Conservation (phyloP, 2,329 filamentous ascomycete species). For the Cytospora paraplurivora region DNA sequence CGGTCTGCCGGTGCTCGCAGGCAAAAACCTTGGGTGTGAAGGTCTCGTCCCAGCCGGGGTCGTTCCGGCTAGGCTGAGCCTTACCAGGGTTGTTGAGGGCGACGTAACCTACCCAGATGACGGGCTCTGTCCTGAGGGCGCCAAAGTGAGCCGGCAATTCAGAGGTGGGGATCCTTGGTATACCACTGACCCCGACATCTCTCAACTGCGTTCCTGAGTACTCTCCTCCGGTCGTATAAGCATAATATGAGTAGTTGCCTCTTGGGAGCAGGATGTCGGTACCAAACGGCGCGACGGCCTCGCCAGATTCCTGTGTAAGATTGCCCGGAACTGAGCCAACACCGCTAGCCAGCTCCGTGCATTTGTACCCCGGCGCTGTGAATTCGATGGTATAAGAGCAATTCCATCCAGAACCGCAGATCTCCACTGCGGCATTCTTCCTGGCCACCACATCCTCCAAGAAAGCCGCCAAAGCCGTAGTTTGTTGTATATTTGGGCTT, state of each 20-base stretch:
- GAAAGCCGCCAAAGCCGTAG: slow-evolving; percentile 32
- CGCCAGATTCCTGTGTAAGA: slow-evolving; percentile 34
- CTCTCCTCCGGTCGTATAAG: slow-evolving; percentile 38
- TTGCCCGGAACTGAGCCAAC: slow-evolving; percentile 33
- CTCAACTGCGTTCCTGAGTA: slow-evolving; percentile 38
- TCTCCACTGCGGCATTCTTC: slow-evolving; percentile 38
- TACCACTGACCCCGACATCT: slow-evolving; percentile 37
- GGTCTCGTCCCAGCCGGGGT: slow-evolving; percentile 36
- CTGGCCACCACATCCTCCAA: slow-evolving; percentile 32
- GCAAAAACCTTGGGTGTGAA: slow-evolving; percentile 41
- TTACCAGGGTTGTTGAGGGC: slow-evolving; percentile 32
- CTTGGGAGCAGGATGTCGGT: slow-evolving; percentile 39
- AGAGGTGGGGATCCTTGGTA: slow-evolving; percentile 35
- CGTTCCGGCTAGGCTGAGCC: slow-evolving; percentile 31
- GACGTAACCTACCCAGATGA: slow-evolving; percentile 44
- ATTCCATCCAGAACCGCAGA: slow-evolving; percentile 43
- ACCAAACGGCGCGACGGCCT: slow-evolving; percentile 37
- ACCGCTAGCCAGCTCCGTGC: slow-evolving; percentile 38
- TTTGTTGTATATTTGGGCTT: slow-evolving; percentile 29
- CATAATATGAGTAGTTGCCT: slow-evolving; percentile 40
- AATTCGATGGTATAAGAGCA: slow-evolving; percentile 44
- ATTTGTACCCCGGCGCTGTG: slow-evolving; percentile 44
- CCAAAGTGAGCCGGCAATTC: slow-evolving; percentile 38
- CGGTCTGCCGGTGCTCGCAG: slow-evolving; percentile 43
- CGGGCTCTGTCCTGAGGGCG: slow-evolving; percentile 42